Evolutionary conservation across 805 yeast genomes (phyloP), one percentile per base, ranked within the genome.

Genomic region (Ogataea dorogensis): DNA sequence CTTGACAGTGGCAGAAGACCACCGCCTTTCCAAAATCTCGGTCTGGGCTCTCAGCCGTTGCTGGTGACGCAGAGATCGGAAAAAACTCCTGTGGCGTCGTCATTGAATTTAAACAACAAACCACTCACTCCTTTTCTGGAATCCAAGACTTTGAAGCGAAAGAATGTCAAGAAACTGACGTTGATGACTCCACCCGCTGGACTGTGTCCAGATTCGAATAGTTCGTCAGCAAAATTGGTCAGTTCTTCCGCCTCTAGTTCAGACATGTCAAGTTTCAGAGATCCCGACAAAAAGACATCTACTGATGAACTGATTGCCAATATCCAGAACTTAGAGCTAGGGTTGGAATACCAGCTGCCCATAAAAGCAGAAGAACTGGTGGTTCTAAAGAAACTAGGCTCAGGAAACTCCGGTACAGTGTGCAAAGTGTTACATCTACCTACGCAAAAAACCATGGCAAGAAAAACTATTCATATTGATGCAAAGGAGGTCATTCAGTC

Each of bases 351-450:
- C 47, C 69, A 71, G 35, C 60, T 73, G 24, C 68, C 71, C 33
- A 66, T 79, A 30, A 69, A 70, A 36, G 71, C 72, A 26, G 78
- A 77, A 27, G 96, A 93, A 53, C 61, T 93, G 17, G 75, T 88
- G 11, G 76, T 79, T 21, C 58, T 93, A 34, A 79, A 86, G 42
- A 79, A 79, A 43, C 68, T 93, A 33, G 99, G 99, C 7, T 73
- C 86, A 18, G 99, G 99, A 9, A 89, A 86, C 56, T 87, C 96
- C 9, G 99, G 99, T 2, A 79, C 87, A 2, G 99, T 93, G 3
- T 68, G 83, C 29, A 87, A 89, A 54, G 94, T 88, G 9, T 64
- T 87, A 34, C 98, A 93, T 60, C 73, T 86, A 4, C 96, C 98
- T 8, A 80, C 91, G 7, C 86, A 88, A 44, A 81, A 79, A 40